A percentile compares a stretch with the other conserved stretches of the same genome.
Evolutionary conservation across 371 early-diverging fungal genomes (phyloP).

Genomic region (Catenaria anguillulae): DNA sequence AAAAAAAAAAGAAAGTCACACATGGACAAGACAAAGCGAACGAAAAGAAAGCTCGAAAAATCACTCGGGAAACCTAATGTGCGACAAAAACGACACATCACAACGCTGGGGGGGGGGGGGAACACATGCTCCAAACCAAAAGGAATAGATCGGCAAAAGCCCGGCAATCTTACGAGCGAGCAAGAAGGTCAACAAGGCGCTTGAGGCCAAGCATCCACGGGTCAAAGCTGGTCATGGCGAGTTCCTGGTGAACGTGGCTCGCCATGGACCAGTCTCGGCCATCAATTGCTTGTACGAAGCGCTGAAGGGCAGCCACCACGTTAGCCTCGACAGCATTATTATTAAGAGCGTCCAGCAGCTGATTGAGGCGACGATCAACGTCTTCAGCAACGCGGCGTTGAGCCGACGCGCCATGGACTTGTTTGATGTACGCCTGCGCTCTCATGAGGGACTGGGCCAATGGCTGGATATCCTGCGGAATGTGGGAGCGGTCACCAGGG

Average conservation of each 20-base stretch:
- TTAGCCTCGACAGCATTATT: conserved; percentile 39
- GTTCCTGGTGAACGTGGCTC: conserved; percentile 29
- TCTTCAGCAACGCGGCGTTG: conserved; percentile 56
- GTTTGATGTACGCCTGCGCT: conserved; percentile 28
- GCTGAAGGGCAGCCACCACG: conserved; percentile 35
- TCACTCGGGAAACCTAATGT: too few species aligned
- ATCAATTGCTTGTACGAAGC: conserved; percentile 16
- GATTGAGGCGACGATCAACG: conserved; percentile 49
- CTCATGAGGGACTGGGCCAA: conserved; percentile 31
- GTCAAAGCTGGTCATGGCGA: conserved; percentile 33
- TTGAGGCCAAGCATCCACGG: conserved; percentile 46
- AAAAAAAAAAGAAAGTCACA: too few species aligned
- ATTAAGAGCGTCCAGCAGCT: conserved; percentile 62
- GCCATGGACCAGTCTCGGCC: conserved; percentile 31
- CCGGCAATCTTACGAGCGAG: conserved; percentile 5
- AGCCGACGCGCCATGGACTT: conserved; percentile 22
- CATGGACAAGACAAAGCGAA: too few species aligned
- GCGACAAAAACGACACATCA: too few species aligned
- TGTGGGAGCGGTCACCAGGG: conserved; percentile 57
- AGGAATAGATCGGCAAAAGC: too few species aligned
- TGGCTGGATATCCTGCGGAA: conserved; percentile 49
- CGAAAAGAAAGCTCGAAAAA: too few species aligned
- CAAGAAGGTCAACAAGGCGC: conserved; percentile 28
- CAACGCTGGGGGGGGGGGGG: too few species aligned
- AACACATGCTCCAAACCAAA: too few species aligned